These are phyloP conservation scores for Wallacemonas sp. DNA, from an alignment of 208 protist genomes.

Conservation along the genomic window DNA sequence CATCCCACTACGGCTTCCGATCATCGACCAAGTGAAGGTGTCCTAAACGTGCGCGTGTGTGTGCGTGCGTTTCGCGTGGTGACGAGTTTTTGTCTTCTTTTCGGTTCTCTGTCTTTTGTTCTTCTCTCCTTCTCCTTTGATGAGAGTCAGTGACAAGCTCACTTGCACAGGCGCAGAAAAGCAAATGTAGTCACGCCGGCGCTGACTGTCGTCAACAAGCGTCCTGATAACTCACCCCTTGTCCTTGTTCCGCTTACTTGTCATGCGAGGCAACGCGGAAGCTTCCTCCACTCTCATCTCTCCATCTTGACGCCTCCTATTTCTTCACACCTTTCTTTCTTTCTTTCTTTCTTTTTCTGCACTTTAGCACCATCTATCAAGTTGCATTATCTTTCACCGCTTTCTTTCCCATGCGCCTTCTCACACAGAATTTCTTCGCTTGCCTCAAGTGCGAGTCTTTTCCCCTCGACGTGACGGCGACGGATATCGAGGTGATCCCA, in stretches of 20 bases:
- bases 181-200: not conserved
- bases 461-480: constrained; percentile 55
- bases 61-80: too few species aligned
- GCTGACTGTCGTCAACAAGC: not conserved
- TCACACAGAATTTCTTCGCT: constrained; percentile 88
- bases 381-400: constrained; percentile 5
- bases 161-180: not conserved
- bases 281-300: too few species aligned
- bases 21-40: not conserved
- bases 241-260: too few species aligned
- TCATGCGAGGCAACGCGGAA: too few species aligned
- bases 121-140: not conserved
- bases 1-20: not conserved
- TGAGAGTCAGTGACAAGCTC: too few species aligned
- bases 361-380: not conserved
- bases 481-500: constrained; percentile 48
- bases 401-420: constrained; percentile 48
- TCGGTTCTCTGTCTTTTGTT: constrained; percentile 1
- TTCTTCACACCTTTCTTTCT: not conserved
- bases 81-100: not conserved
- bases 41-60: not conserved
- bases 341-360: constrained; percentile 18
- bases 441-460: constrained; percentile 82
- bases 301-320: not conserved
- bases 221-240: too few species aligned